These are phyloP conservation scores for barley (Hordeum vulgare) DNA, from an alignment of 176 grass and related monocot genomes.

Conservation along the genomic window DNA sequence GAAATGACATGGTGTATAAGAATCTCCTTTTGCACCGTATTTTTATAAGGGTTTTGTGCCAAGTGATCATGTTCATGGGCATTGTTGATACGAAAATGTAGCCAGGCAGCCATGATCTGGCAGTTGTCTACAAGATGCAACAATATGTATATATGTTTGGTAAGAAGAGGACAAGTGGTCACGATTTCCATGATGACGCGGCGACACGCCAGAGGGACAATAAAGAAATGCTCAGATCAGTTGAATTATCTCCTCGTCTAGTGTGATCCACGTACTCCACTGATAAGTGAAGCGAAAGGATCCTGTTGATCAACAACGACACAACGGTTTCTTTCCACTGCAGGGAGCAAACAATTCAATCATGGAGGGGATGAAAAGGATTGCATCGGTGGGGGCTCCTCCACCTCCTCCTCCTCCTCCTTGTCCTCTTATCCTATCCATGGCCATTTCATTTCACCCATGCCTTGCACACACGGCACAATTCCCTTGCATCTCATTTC, in stretches of 20 bases:
- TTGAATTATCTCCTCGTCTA: neutral
- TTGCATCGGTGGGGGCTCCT: neutral
- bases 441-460: too few relatives aligned
- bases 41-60: too few relatives aligned
- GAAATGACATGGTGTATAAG: neutral
- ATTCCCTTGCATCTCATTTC: too few relatives aligned
- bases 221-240: neutral
- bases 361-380: neutral
- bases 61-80: neutral
- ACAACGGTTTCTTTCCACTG: neutral
- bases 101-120: neutral
- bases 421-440: too few relatives aligned
- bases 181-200: conserved; percentile 11
- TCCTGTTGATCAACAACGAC: neutral
- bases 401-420: too few relatives aligned
- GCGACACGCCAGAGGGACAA: neutral
- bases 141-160: neutral
- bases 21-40: neutral
- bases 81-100: neutral
- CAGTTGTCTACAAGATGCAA: neutral
- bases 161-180: neutral
- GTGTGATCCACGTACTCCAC: neutral
- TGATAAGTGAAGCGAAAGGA: neutral
- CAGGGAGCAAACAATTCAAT: neutral
- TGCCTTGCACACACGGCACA: too few relatives aligned